Base-by-base conservation (phyloP, 495 filamentous ascomycete genomes). In the Aspergillus hancockii region DNA sequence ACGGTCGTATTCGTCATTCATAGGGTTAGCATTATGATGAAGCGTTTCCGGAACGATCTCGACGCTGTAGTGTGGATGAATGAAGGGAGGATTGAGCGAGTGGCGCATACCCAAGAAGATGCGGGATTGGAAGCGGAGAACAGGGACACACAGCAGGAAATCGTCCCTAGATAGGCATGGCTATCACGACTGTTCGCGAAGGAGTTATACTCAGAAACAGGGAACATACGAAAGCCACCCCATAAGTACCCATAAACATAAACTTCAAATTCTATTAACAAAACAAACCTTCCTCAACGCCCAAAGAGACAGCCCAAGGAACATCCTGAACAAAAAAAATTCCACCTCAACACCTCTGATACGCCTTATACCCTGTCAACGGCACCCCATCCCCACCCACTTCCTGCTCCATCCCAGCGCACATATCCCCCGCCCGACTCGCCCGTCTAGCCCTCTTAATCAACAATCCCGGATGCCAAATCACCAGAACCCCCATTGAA, bases 401-500 rank as follows among this genome's bases (percentile, higher is more conserved):
- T 50, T 68, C 66, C 43, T 32, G 49, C 13, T 60, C 40, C 16
- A 56, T 47, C 4, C 38, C 23, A 16, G 21, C 54, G 36, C 21
- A 56, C 40, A 56, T 18, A 13, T 9, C 16, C n/a, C 25, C 32
- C 40, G 54, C 54, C 28, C 32, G 16, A n/a, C 21, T 28, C 22
- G 43, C 38, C 40, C 19, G 28, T 25, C 65, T 55, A 45, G 61
- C 60, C 51, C 56, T 64, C 61, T 69, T 71, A 16, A 75, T 62
- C 19, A 77, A 57, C 46, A 54, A 49, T 18, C 73, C 74, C 12
- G 74, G 73, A 68, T 77, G 74, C 53, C 60, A 72, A 28, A 70
- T 28, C 6, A 65, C 36, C 57, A 71, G 55, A 4, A 68, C 61
- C 18, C 62, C 38, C 57, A 73, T 65, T 6, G 65, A 30, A 14